Evolutionary conservation across 305 asterid genomes (phyloP), one percentile per base, ranked within the genome.

Genomic region (Solanum aculeatissimum): DNA sequence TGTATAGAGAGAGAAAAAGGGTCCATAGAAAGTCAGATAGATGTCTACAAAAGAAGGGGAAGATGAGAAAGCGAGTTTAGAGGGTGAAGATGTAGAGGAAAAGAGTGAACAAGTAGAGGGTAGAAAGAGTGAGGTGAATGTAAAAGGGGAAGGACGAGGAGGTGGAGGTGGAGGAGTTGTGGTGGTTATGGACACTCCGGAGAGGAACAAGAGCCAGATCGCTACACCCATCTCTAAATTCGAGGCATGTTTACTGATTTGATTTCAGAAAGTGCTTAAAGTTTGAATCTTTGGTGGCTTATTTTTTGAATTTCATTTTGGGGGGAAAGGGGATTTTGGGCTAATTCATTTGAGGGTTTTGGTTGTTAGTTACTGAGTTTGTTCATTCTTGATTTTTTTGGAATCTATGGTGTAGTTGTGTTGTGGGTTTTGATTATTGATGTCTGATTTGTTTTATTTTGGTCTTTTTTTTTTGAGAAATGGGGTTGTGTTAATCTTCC

Each of bases 101-200:
- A 18, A 32, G 82, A 86, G 27, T 70, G 71, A 66, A 45, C 72
- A 71, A 49, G n/a, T n/a, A 60, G 60, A 38, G 92, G 91, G 94
- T 92, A 85, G 87, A 93, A 83, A 53, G 86, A 88, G 9, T 86
- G 84, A 81, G 90, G 90, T 70, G 87, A 82, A 86, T 38, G 29
- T 49, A 45, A 60, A 45, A 80, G 58, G 86, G 80, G 84, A 92
- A 83, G 72, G 54, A 51, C 38, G 69, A 16, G 81, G 77, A 68
- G 83, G 43, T 45, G 88, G 84, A 13, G 63, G 38, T 4, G 40
- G 84, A 85, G 90, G 77, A n/a, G 88, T 83, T 12, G 82, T 57
- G 19, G 95, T 88, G 84, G 93, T 92, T 86, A 93, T 94, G 98
- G 98, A 93, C 72, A 94, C 99, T 60, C 99, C 99, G 1, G 96